Percentiles rank a stretch among this genome's conserved stretches.
Evolutionary conservation across 176 grass and related monocot genomes (phyloP).

Genomic region (Oryza coarctata): DNA sequence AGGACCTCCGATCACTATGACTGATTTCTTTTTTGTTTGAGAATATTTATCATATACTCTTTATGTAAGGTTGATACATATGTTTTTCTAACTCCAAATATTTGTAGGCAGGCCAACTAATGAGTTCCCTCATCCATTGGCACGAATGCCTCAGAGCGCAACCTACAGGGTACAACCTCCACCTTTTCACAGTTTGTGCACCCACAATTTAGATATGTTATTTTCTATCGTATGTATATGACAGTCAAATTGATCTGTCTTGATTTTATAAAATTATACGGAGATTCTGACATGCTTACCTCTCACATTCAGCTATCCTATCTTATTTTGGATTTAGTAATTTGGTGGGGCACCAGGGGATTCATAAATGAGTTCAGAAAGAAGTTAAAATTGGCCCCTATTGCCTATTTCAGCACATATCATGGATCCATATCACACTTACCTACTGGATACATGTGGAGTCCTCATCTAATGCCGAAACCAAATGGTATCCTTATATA

Average conservation of each 20-base stretch:
- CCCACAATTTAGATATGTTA: slow-evolving; percentile 19
- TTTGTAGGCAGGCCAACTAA: slow-evolving; percentile 98
- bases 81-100: slow-evolving; percentile 56
- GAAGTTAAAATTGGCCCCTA: slow-evolving; percentile 84
- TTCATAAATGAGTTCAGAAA: slow-evolving; percentile 98
- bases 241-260: slow-evolving; percentile 8
- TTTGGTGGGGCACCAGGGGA: slow-evolving; percentile 98
- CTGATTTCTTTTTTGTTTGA: not conserved
- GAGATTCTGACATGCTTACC: slow-evolving; percentile 33
- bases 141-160: slow-evolving; percentile 81
- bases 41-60: not conserved
- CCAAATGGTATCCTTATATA: slow-evolving; percentile 67
- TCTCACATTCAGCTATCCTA: slow-evolving; percentile 81
- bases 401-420: slow-evolving; percentile 98
- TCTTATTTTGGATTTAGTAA: slow-evolving; percentile 82
- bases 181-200: slow-evolving; percentile 20
- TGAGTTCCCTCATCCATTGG: slow-evolving; percentile 98
- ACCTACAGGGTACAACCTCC: slow-evolving; percentile 61
- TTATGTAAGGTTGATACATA: slow-evolving; percentile 2
- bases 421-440: slow-evolving; percentile 99
- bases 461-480: slow-evolving; percentile 83
- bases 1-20: not conserved
- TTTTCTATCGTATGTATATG: not conserved
- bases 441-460: slow-evolving; percentile 99
- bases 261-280: not conserved